Evolutionary conservation across 305 asterid genomes (phyloP).

Genomic region (Fraxinus sp.): DNA sequence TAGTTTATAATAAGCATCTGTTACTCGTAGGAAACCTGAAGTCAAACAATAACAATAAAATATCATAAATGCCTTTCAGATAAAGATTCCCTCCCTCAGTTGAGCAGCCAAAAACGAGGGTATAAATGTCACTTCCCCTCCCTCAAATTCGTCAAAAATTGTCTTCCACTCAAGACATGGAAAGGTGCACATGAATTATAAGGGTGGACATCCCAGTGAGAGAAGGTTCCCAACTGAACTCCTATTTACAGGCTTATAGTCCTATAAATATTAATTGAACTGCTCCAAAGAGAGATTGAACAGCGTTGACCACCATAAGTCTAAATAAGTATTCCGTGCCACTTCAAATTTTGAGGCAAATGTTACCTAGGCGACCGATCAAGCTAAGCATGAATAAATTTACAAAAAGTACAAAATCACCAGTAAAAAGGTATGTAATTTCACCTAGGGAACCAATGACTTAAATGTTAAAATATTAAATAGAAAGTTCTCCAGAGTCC

Average conservation of each 20-base stretch:
- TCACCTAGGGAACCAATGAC: neutral
- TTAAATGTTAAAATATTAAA: neutral
- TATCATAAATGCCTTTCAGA: neutral
- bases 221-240: neutral
- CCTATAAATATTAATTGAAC: neutral
- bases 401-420: neutral
- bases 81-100: neutral
- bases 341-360: neutral
- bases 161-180: neutral
- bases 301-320: neutral
- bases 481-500: neutral
- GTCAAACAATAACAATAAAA: neutral
- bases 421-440: neutral
- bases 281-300: neutral
- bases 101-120: neutral
- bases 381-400: neutral
- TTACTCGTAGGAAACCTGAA: neutral
- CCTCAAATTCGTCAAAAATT: neutral
- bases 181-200: neutral
- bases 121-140: neutral
- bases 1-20: neutral
- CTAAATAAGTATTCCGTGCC: neutral
- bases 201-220: neutral
- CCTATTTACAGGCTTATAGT: neutral
- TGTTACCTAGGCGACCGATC: neutral